Evolutionary conservation across 1,284 basidiomycete species (phyloP), one percentile per base, ranked within the genome.

Genomic region (Ceratobasidium sp.): DNA sequence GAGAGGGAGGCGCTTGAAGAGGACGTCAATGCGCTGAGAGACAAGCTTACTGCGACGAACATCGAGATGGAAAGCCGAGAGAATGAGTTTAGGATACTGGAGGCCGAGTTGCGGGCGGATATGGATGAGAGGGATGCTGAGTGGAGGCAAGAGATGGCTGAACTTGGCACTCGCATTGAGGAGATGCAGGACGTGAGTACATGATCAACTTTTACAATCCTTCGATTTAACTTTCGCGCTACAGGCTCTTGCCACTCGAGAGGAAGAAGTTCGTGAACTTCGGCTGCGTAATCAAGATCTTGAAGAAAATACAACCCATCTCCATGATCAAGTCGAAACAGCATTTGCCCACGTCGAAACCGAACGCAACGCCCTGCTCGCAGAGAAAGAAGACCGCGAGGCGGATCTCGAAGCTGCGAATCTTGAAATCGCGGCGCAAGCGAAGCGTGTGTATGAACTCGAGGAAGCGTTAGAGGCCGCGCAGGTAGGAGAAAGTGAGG

Each of bases 31-130:
- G 87, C 89, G 0, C 84, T 93, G 56, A 87, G 91, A 66, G 94
- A 96, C 84, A 91, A 91, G 83, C 86, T 95, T 2, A 92, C 94
- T 0, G 93, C 93, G 0, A 89, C 91, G 4, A 88, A 91, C 81
- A 94, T 96, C 79, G 93, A 95, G 83, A 85, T 95, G 40, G 92
- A 94, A 83, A 91, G 93, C 83, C 92, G 90, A 83, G 94, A 95
- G 81, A 93, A 94, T 80, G 94, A 96, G 48, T 84, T 93, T n/a
- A 92, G 93, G 76, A 87, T 91, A 83, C 91, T 92, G 86, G 87
- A 89, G 68, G 86, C 88, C 73, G 93, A 95, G 83, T 81, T 92
- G 94, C 81, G 88, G 90, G 77, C 87, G 88, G 26, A 91, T 93
- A 66, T 94, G 4, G 88, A 89, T 33, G 88, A 89, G 3, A 90